Evolutionary conservation across 2,329 filamentous ascomycete species (phyloP), one percentile per base, ranked within the genome.

Genomic region (Verticillium klebahnii): DNA sequence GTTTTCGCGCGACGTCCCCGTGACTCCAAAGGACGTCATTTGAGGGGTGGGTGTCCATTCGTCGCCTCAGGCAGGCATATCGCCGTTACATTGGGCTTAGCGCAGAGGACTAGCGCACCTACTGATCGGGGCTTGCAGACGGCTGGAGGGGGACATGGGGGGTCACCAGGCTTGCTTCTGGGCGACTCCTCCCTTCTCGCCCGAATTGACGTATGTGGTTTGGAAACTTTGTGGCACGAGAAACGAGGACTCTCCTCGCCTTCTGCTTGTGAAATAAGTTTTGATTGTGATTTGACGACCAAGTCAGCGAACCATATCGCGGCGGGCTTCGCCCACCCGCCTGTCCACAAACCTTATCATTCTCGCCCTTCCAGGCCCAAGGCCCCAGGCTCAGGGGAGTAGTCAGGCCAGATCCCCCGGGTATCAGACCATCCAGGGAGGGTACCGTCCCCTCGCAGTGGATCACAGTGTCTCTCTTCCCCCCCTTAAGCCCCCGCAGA

Each of bases 401-500:
- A 19, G 9, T 58, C 57, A 58, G 57, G 57, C 57, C 57, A 58
- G 57, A 17, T 58, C 45, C 39, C 39, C 57, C 39, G 15, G 25
- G 37, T 32, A 58, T 58, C 57, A 40, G 36, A 39, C 57, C 57
- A 58, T 50, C 31, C 36, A 19, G 25, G 57, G 36, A 15, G 50
- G 57, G 11, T 39, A 15, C n/a, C 25, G 57, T 17, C 25, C 34
- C 31, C 36, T 5, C 39, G 40, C 32, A 58, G 57, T 58, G 57
- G 57, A 40, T 31, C 57, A 25, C 37, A 40, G 25, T 29, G 17
- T n/a, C n/a, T 23, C 55, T 23, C 7, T 57, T n/a, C 57, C 40
- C 57, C 40, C 37, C 57, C 57, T 52, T 50, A 40, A 8, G 36
- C 31, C 57, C 57, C 57, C 57, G 57, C 57, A 58, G 57, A 25